Base-by-base conservation (phyloP, 139 green algal species). In the Asterochloris sp. region DNA sequence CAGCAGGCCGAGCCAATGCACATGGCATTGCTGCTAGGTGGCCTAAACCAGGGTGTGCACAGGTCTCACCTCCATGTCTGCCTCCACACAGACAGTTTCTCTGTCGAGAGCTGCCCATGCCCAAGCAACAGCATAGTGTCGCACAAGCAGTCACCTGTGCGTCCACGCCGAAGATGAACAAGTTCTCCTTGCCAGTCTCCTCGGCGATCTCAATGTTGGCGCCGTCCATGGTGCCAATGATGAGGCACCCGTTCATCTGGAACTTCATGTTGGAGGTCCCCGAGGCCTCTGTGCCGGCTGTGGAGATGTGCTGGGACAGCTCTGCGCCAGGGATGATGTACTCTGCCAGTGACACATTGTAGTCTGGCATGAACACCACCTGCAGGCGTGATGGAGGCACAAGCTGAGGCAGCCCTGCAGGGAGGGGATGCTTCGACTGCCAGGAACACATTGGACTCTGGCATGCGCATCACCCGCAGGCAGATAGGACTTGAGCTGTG, bases 191-290 rank as follows among this genome's bases (percentile, higher is more conserved):
- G 29, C 91, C 90, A 26, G 77, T 89, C 81, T 91, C 92, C 88
- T 99, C 93, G 0, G 93, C 96, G 74, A 99, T 99, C 92, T 99
- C 97, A 28, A 99, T 92, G 89, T 99, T 99, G 69, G 97, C 97
- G 69, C 97, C 97, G 85, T 99, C 97, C 88, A 99, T 93, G 24
- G 97, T 99, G 85, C 97, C 97, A 74, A 99, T 96, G 89, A 98
- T 98, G 80, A 99, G 92, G 75, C 86, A 96, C 69, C 97, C 97
- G 84, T 99, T 99, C 92, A 99, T 98, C 62, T 87, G 85, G 89
- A 99, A 99, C 94, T 99, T 99, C 97, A 99, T 99, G 96, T 99
- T 99, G 85, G 83, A 93, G 19, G 97, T 99, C 82, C 97, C 84
- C 13, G 84, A 87, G 19, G 90, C 91, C 91, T 98, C 95, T 76